Conservation (phyloP, 768 basidiomycete genomes). For the Boletus speciosus region DNA sequence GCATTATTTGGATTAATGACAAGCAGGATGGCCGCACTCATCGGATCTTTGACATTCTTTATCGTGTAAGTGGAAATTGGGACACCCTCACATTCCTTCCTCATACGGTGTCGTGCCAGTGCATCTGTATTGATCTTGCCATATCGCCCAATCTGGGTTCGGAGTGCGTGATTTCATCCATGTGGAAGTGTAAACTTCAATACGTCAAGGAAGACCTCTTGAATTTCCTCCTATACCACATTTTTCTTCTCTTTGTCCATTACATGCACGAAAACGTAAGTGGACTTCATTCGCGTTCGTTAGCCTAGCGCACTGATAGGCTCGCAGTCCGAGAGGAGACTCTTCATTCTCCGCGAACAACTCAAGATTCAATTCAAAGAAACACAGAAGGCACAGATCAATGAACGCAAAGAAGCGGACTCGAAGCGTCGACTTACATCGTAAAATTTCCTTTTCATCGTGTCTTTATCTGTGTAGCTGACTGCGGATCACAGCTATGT, state of each 20-base stretch:
- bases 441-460: slow-evolving; percentile 43
- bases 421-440: slow-evolving; percentile 80
- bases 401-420: slow-evolving; percentile 71
- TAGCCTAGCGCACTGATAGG: slow-evolving; percentile 1
- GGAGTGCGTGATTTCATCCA: slow-evolving; percentile 31
- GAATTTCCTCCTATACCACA: slow-evolving; percentile 75
- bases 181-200: slow-evolving; percentile 3
- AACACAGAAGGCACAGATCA: slow-evolving; percentile 70
- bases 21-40: slow-evolving; percentile 61
- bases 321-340: slow-evolving; percentile 48
- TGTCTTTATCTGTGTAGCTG: slow-evolving; percentile 1
- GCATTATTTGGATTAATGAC: slow-evolving; percentile 69
- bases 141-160: slow-evolving; percentile 33
- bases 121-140: slow-evolving; percentile 37
- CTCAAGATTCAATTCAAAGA: slow-evolving; percentile 71
- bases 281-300: neutral
- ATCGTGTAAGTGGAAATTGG: slow-evolving; percentile 39
- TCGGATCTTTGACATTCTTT: slow-evolving; percentile 57
- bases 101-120: slow-evolving; percentile 21
- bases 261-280: slow-evolving; percentile 61
- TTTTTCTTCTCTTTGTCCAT: slow-evolving; percentile 75
- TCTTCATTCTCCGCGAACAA: slow-evolving; percentile 69
- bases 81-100: slow-evolving; percentile 19
- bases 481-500: slow-evolving; percentile 49
- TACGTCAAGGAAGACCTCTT: slow-evolving; percentile 45